Evolutionary conservation across 306 rosid genomes (phyloP).

Genomic region (Prunus mume): DNA sequence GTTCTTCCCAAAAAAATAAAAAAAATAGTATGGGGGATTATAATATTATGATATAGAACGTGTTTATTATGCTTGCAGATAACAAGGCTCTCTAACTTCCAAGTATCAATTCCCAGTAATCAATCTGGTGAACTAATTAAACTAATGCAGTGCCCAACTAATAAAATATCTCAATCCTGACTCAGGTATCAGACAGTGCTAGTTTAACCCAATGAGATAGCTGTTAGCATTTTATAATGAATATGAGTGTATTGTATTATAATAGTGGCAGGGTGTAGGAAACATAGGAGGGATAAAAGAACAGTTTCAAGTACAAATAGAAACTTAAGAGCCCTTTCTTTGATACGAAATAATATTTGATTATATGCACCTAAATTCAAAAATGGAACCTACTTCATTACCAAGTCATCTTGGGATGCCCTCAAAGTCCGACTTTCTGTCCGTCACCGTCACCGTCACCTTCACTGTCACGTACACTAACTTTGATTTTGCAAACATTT

Average conservation of each 20-base stretch:
- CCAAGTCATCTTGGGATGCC: slow-evolving; percentile 18
- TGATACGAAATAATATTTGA: background rate
- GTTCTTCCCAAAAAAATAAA: background rate
- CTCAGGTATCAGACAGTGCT: background rate
- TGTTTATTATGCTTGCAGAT: background rate
- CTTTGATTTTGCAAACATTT: slow-evolving; percentile 1
- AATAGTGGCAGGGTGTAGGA: too few relatives aligned
- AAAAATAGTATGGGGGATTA: background rate
- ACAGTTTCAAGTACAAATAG: background rate
- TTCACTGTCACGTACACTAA: slow-evolving; percentile 9
- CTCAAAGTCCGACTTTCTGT: background rate
- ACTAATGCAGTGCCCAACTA: background rate
- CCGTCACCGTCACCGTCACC: slow-evolving; percentile 22
- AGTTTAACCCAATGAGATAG: background rate
- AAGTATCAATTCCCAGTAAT: background rate
- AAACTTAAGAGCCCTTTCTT: background rate
- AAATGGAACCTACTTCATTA: background rate
- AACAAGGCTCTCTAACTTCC: background rate
- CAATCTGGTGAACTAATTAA: background rate
- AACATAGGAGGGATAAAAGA: too few relatives aligned
- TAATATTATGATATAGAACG: background rate
- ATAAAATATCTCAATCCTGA: background rate
- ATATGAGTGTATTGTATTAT: too few relatives aligned
- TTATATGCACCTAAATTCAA: background rate
- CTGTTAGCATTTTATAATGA: too few relatives aligned